Conservation (phyloP, 192 early-diverging fungal genomes). For the Podila horticola region DNA sequence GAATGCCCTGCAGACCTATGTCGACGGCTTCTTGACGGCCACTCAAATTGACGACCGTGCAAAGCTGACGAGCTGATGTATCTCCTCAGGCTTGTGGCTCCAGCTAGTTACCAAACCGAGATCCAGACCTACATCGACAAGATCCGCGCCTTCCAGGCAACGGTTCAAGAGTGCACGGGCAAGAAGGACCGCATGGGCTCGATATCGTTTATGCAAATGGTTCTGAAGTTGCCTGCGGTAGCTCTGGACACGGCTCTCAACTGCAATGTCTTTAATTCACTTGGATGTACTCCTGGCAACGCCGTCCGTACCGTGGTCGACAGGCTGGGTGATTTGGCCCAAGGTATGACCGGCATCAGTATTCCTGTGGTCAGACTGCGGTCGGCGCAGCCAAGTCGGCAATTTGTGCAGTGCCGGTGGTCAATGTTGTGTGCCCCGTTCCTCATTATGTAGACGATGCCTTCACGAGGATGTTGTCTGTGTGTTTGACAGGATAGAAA, state of each 20-base stretch:
- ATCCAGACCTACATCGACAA: background rate
- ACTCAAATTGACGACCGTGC: background rate
- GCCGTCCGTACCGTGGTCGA: background rate
- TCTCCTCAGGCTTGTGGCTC: background rate
- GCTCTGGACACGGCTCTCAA: background rate
- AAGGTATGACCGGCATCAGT: background rate
- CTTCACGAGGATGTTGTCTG: background rate
- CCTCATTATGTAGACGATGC: background rate
- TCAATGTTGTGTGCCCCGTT: background rate
- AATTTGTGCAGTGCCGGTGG: background rate
- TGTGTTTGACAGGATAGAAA: background rate
- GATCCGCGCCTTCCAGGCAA: background rate
- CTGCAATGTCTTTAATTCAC: background rate
- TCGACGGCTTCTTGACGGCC: background rate
- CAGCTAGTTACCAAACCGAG: background rate
- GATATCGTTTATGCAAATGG: background rate
- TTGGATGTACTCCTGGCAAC: background rate
- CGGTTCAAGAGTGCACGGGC: background rate
- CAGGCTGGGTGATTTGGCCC: background rate
- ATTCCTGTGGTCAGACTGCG: background rate
- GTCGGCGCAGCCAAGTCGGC: background rate
- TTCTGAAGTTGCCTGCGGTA: background rate
- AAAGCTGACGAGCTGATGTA: background rate
- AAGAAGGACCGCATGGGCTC: background rate
- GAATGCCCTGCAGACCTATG: background rate